A percentile compares a stretch with the other conserved stretches of the same genome.
Conservation (phyloP, 495 filamentous ascomycete species). For the Saxophila tyrrhenica region DNA sequence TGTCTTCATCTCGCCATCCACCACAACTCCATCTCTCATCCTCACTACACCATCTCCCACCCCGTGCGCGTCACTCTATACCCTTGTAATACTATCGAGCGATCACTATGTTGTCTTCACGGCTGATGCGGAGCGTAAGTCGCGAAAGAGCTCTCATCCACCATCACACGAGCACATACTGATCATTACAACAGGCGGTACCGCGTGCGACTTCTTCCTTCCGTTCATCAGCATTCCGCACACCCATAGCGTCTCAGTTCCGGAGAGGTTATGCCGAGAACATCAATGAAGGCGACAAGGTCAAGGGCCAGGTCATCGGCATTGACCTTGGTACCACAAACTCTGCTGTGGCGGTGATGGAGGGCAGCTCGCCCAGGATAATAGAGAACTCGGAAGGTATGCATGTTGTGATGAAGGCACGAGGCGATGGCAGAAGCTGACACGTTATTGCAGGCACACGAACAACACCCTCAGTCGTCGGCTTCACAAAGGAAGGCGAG, state of each 20-base stretch:
- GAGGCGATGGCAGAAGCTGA: not conserved
- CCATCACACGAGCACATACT: constrained; percentile 21
- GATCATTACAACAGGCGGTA: constrained; percentile 39
- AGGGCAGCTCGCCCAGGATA: constrained; percentile 87
- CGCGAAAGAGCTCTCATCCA: constrained; percentile 17
- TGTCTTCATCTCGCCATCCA: constrained; percentile 2
- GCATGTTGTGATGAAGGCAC: constrained; percentile 16
- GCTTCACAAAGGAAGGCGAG: constrained; percentile 94
- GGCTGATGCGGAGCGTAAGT: constrained; percentile 63
- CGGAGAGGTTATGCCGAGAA: constrained; percentile 66
- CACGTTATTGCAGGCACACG: constrained; percentile 54
- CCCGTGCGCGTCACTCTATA: constrained; percentile 20
- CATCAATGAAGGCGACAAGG: constrained; percentile 51
- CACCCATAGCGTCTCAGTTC: constrained; percentile 46
- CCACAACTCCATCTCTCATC: not conserved
- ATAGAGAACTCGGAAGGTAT: constrained; percentile 95
- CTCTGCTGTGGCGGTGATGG: constrained; percentile 95
- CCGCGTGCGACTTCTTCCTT: constrained; percentile 52
- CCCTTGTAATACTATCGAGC: constrained; percentile 7
- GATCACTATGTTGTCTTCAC: constrained; percentile 50
- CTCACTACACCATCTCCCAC: not conserved
- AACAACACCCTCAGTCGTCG: constrained; percentile 94
- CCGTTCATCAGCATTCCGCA: constrained; percentile 43
- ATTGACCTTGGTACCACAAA: constrained; percentile 99
- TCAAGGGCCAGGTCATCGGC: constrained; percentile 93